Evolutionary conservation across 306 rosid genomes (phyloP).

Genomic region (Trichosanthes cucumerina): DNA sequence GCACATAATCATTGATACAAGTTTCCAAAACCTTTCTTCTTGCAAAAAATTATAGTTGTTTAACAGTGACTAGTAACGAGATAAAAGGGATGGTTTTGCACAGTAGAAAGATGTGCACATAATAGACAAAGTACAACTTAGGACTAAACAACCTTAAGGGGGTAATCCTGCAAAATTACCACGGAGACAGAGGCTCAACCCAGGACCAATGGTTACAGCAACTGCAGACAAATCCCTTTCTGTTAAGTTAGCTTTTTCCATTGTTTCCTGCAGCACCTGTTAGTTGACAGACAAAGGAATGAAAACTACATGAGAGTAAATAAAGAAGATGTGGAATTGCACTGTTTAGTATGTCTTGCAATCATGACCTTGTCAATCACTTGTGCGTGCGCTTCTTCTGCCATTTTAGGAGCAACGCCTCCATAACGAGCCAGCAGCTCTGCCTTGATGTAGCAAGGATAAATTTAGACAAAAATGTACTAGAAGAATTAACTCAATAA

Average conservation of each 20-base stretch:
- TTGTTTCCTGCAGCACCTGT: constrained; percentile 89
- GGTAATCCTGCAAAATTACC: constrained; percentile 36
- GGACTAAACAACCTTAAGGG: background rate
- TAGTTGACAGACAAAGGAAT: constrained; percentile 13
- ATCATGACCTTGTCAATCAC: constrained; percentile 65
- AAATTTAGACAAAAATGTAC: background rate
- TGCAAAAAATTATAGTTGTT: background rate
- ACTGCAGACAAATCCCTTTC: constrained; percentile 81
- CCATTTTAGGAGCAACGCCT: constrained; percentile 98
- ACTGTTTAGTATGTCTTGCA: background rate
- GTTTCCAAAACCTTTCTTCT: background rate
- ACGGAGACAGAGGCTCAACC: constrained; percentile 93
- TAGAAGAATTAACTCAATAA: background rate
- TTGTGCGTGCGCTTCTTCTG: constrained; percentile 87
- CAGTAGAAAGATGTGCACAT: background rate
- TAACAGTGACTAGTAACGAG: background rate
- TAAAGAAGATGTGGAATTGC: background rate
- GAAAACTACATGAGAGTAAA: constrained; percentile 2
- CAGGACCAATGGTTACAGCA: constrained; percentile 97
- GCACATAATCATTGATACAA: background rate
- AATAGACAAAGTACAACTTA: background rate
- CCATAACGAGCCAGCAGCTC: constrained; percentile 80
- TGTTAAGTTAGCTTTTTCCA: constrained; percentile 64
- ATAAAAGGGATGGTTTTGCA: background rate
- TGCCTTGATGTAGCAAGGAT: constrained; percentile 40